Evolutionary conservation across 2,329 filamentous ascomycete species (phyloP), one percentile per base, ranked within the genome.

Genomic region (Tolypocladium tropicale): DNA sequence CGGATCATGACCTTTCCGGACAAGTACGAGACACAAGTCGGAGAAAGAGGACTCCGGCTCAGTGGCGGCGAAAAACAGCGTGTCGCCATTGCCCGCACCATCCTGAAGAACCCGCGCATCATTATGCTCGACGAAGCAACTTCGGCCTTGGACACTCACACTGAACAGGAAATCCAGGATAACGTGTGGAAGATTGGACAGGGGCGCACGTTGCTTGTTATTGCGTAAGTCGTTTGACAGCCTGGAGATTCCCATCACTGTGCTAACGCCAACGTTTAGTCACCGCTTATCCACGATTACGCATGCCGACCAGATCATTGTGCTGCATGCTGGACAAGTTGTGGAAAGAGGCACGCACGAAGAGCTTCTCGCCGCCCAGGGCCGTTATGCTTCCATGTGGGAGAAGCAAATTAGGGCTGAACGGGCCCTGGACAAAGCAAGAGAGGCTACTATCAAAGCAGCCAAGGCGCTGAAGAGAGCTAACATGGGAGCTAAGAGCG

Each of bases 71-170:
- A 96, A 72, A 95, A 95, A 70, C 92, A 96, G 70, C 86, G 92
- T 53, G 90, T 96, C 52, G 92, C 92, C 3, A 96, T 96, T 70
- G 92, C 92, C 23, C 86, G 92, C 55, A 95, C 92, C 0, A 94
- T 96, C 60, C 79, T 96, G 62, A 96, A 96, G 72, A 84, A 95
- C 62, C 91, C 92, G 1, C 85, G 87, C 53, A 92, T 96, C 65
- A 95, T 96, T 67, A 87, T 96, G 73, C 78, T 96, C 41, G 92
- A 96, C 68, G 92, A 96, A 72, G 92, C 92, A 14, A 96, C 91
- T 1, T 93, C 92, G 36, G 91, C 92, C 11, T 77, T 96, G 33
- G 92, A 96, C 68, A 91, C 90, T 0, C 89, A 94, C 62, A 96
- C 92, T 0, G 92, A 96, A 70, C 89, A 95, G 69, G 88, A 95